These are phyloP conservation scores for Canna indica DNA, from an alignment of 176 grass and related monocot species.

Conservation along the genomic window DNA sequence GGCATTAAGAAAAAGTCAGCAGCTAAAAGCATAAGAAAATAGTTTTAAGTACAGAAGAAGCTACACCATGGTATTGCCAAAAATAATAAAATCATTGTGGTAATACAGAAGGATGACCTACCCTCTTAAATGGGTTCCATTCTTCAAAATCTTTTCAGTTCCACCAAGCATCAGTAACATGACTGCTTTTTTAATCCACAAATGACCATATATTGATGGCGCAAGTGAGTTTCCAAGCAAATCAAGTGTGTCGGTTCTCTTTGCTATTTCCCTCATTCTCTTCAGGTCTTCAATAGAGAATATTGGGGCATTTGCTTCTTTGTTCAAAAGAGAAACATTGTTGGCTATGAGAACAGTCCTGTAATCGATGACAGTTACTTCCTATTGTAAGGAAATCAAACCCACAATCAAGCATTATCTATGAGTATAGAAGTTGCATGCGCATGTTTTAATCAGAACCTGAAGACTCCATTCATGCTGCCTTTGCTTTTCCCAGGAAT, in stretches of 20 bases:
- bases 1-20: constrained; percentile 21
- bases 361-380: constrained; percentile 10
- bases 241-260: constrained; percentile 69
- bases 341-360: constrained; percentile 95
- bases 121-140: constrained; percentile 99
- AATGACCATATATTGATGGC: constrained; percentile 86
- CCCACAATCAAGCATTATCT: background rate
- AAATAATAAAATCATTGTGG: no score
- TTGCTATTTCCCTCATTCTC: constrained; percentile 82
- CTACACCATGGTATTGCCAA: no score
- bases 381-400: background rate
- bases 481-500: constrained; percentile 97
- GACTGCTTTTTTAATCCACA: constrained; percentile 94
- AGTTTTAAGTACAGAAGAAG: background rate
- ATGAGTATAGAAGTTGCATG: constrained; percentile 2
- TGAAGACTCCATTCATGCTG: constrained; percentile 95
- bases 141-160: constrained; percentile 91
- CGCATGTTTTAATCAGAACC: no score
- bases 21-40: background rate
- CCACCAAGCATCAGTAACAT: constrained; percentile 94
- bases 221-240: constrained; percentile 92
- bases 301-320: constrained; percentile 90
- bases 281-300: constrained; percentile 75
- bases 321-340: constrained; percentile 85
- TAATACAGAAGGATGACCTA: constrained; percentile 26